Conservation (phyloP, 164 flowering plant genomes). For the Tinospora cordifolia region DNA sequence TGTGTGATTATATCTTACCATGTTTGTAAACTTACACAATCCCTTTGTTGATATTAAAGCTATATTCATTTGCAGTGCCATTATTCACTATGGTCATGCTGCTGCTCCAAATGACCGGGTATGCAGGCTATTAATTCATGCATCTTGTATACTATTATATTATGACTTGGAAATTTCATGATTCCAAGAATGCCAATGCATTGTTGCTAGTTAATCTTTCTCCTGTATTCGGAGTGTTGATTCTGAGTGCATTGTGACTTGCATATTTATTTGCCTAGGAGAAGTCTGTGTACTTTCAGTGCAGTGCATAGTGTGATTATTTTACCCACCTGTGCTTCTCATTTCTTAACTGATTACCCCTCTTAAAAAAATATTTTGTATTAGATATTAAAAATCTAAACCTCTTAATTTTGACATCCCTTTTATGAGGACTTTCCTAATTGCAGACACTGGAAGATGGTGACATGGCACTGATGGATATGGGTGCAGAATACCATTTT, state of each 20-base stretch:
- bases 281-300: not conserved
- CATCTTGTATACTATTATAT: not conserved
- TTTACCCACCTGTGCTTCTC: not conserved
- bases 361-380: not conserved
- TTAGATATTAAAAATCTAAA: not conserved
- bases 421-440: not conserved
- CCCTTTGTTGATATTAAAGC: not conserved
- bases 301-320: not conserved
- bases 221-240: not conserved
- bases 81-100: slow-evolving; percentile 13
- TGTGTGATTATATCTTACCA: not conserved
- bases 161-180: not conserved
- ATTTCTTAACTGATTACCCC: not conserved
- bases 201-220: not conserved
- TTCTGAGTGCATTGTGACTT: not conserved
- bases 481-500: slow-evolving; percentile 14
- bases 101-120: slow-evolving; percentile 13
- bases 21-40: too few species aligned
- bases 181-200: not conserved
- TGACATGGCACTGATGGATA: slow-evolving; percentile 13
- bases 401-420: not conserved
- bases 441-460: slow-evolving; percentile 12
- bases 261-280: not conserved
- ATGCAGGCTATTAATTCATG: not conserved
- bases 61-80: slow-evolving; percentile 6